Base-by-base conservation (phyloP, 805 yeast genomes). In the Limtongia smithiae region DNA sequence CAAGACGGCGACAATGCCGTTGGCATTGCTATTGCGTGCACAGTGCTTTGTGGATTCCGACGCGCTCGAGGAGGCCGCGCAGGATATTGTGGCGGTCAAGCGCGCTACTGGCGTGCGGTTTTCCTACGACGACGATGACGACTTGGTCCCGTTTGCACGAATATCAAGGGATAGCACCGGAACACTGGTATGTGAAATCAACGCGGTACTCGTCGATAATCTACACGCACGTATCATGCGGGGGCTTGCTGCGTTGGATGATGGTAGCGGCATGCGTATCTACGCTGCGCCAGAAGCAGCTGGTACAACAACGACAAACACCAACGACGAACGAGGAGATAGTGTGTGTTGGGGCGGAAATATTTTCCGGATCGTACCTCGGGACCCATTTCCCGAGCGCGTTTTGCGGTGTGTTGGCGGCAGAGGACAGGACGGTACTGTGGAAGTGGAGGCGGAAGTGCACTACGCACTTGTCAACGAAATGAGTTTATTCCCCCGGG, bases 391-490 rank as follows among this genome's bases (percentile, higher is more conserved):
- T 20, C 53, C 56, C 12, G 20, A 8, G 22, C 40, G 41, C 4
- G 21, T 4, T 15, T 30, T 48, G 28, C 24, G 7, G 14, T 12
- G 17, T 15, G 5, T 18, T 24, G 11, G 4, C n/a, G n/a, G n/a
- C n/a, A n/a, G n/a, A n/a, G n/a, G n/a, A n/a, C n/a, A n/a, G 17
- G 17, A 30, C 22, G 33, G 37, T 11, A 20, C 12, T 12, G 18
- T 12, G 12, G 37, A 22, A 3, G 35, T 15, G 4, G 31, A 25
- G 7, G 17, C 47, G 12, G 44, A 44, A 3, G 39, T 54, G 3
- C 57, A 54, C 27, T 28, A 50, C 21, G 54, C 48, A 14, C 27
- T 50, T 14, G 51, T 50, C n/a, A 54, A 50, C 33, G 57, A 54
- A 21, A 54, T 54, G 57, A 54, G 40, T 28, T 25, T 54, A 15